Conservation (phyloP, 805 yeast genomes). For the Suhomyces xylopsoci region DNA sequence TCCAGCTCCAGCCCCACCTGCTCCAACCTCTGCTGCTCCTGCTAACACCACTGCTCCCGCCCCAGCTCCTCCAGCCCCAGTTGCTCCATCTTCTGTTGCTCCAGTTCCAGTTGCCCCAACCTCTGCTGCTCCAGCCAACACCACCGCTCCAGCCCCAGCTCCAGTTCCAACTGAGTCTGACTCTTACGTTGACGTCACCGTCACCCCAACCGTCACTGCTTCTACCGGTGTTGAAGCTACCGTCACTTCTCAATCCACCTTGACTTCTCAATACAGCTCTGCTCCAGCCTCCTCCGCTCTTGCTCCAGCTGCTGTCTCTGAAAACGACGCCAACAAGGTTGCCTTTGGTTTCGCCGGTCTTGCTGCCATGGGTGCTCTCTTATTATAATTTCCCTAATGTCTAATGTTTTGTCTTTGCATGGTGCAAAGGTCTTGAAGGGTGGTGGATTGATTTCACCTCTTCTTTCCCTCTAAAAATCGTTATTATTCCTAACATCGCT, state of each 20-base stretch:
- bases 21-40: conserved; percentile 4
- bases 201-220: conserved; percentile 48
- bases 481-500: background rate
- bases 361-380: conserved; percentile 41
- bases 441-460: background rate
- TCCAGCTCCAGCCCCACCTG: conserved; percentile 5
- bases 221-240: conserved; percentile 45
- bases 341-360: conserved; percentile 38
- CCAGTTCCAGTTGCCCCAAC: conserved; percentile 6
- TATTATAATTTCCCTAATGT: conserved; percentile 21
- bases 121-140: conserved; percentile 5
- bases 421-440: background rate
- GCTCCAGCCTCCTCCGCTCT: conserved; percentile 9
- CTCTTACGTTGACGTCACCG: conserved; percentile 47
- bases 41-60: conserved; percentile 9
- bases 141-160: conserved; percentile 8
- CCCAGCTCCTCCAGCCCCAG: conserved; percentile 2
- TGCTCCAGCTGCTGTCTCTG: conserved; percentile 24
- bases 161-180: conserved; percentile 25
- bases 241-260: conserved; percentile 33
- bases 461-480: background rate
- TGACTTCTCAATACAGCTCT: conserved; percentile 29
- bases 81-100: conserved; percentile 6
- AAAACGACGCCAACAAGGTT: conserved; percentile 26
- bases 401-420: background rate